phyloP scores from a whole-genome alignment of 2,329 filamentous ascomycete genomes.

The Aspergillus eucalypticola region DNA sequence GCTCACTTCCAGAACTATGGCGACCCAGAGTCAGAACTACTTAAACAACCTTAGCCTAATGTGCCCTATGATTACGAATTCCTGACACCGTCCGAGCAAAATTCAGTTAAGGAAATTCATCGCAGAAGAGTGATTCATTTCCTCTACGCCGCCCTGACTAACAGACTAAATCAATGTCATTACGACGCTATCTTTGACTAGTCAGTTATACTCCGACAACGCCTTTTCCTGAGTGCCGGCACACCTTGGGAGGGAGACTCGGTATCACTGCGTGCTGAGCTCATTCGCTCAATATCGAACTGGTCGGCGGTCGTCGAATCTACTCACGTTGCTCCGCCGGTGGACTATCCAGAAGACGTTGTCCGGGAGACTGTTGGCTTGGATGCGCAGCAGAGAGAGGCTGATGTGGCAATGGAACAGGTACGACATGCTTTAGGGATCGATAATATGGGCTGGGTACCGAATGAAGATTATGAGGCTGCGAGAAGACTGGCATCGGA shows the following conservation, averaged over 20 bases:
- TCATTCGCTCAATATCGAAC: constrained; percentile 21
- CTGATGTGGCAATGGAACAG: constrained; percentile 23
- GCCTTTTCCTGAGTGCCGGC: constrained; percentile 19
- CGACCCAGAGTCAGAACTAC: constrained; percentile 22
- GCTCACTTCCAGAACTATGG: constrained; percentile 43
- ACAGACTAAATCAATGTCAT: constrained; percentile 19
- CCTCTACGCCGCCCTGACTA: constrained; percentile 23
- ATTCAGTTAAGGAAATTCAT: constrained; percentile 8
- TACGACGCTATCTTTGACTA: constrained; percentile 21
- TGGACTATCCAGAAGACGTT: constrained; percentile 17
- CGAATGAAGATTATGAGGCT: constrained; percentile 24
- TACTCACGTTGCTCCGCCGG: constrained; percentile 11
- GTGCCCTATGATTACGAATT: constrained; percentile 18
- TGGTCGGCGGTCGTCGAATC: constrained; percentile 11
- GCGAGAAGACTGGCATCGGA: constrained; percentile 16
- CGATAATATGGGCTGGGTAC: constrained; percentile 26
- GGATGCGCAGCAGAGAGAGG: constrained; percentile 19
- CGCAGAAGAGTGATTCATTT: constrained; percentile 24
- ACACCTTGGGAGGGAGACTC: constrained; percentile 30
- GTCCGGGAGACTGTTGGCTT: constrained; percentile 17
- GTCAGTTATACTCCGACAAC: constrained; percentile 17
- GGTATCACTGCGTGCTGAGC: constrained; percentile 23
- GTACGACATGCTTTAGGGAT: constrained; percentile 22
- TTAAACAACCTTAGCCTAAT: constrained; percentile 13
- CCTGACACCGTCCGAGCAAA: constrained; percentile 9